phyloP scores from a whole-genome alignment of 1,284 basidiomycete species.

The Pseudozyma hubeiensis region DNA sequence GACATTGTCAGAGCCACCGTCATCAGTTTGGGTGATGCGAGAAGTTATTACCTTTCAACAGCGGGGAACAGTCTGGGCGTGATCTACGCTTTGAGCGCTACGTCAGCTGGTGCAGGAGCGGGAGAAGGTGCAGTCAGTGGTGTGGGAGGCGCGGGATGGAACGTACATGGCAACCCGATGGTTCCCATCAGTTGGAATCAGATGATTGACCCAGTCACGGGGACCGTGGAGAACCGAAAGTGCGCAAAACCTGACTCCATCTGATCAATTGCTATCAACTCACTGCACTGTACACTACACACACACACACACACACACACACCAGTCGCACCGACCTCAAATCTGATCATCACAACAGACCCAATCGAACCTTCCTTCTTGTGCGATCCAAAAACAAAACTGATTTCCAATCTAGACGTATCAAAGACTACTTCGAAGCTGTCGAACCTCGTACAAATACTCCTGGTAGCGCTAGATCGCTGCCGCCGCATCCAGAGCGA shows the following conservation, averaged over 20 bases:
- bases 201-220: conserved; percentile 88
- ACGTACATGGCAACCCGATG: conserved; percentile 40
- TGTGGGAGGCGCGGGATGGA: conserved; percentile 39
- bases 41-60: conserved; percentile 88
- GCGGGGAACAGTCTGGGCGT: conserved; percentile 93
- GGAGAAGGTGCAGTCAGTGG: background rate
- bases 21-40: conserved; percentile 69
- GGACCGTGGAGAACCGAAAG: conserved; percentile 83
- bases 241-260: conserved; percentile 80
- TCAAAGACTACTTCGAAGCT: background rate
- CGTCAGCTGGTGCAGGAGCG: conserved; percentile 1
- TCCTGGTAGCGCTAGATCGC: background rate
- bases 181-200: conserved; percentile 81
- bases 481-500: too few relatives aligned
- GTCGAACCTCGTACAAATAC: conserved; percentile 10
- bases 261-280: background rate
- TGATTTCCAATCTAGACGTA: conserved; percentile 16
- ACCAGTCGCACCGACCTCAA: too few relatives aligned
- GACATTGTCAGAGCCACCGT: conserved; percentile 93
- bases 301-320: background rate
- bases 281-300: conserved; percentile 5
- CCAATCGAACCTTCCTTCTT: too few relatives aligned
- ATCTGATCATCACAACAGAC: too few relatives aligned
- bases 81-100: conserved; percentile 55
- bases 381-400: background rate